Base-by-base conservation (phyloP, 345 rosid genomes). In the Rhodomyrtus tomentosa region DNA sequence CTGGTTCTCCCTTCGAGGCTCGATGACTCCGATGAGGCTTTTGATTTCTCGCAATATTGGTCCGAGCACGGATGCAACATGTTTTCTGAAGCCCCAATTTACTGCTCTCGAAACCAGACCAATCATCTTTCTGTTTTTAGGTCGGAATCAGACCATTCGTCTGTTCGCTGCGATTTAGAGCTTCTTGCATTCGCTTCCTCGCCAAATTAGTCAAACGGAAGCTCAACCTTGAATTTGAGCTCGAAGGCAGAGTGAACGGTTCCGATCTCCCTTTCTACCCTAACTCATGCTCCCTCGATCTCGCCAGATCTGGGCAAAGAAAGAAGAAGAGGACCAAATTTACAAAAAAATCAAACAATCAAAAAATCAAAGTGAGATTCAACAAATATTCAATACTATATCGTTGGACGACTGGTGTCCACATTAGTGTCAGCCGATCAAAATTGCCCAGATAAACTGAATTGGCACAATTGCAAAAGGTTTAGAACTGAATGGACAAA, bases 271-370 rank as follows among this genome's bases (percentile, higher is more conserved):
- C 91, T 83, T 86, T 91, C 10, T 95, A 95, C 80, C 84, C 89
- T 24, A 95, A 96, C 89, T 81, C 96, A 22, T 96, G 93, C 83
- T 93, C 93, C 91, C 92, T 92, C 84, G 99, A 95, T n/a, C n/a
- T n/a, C n/a, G n/a, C n/a, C n/a, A n/a, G n/a, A n/a, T n/a, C n/a
- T n/a, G n/a, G n/a, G n/a, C n/a, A n/a, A n/a, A n/a, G n/a, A n/a
- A n/a, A n/a, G n/a, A n/a, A n/a, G n/a, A n/a, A n/a, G n/a, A n/a
- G n/a, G n/a, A n/a, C n/a, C n/a, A n/a, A n/a, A n/a, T n/a, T n/a
- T n/a, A n/a, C n/a, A n/a, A n/a, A n/a, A n/a, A n/a, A n/a, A n/a
- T n/a, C n/a, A n/a, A n/a, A n/a, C n/a, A n/a, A n/a, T n/a, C n/a
- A n/a, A n/a, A n/a, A n/a, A n/a, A n/a, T n/a, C n/a, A n/a, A n/a